phyloP scores from a whole-genome alignment of 2,329 filamentous ascomycete genomes.

The Plectosphaerella cucumerina region DNA sequence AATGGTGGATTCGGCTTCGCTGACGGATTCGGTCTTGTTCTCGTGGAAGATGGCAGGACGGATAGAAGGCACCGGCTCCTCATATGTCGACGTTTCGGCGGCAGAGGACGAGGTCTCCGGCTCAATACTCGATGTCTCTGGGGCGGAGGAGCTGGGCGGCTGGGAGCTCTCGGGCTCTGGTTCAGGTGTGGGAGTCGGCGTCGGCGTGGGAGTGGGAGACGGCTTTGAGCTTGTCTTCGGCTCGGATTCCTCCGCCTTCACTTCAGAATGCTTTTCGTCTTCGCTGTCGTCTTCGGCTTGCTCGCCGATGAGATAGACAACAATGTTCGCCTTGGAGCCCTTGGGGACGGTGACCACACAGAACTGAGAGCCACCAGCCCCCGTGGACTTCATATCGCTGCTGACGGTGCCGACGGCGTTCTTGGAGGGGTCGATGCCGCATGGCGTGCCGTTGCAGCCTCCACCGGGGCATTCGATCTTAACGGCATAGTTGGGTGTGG shows the following conservation, averaged over 20 bases:
- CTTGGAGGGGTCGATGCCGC: conserved; percentile 60
- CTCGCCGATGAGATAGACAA: conserved; percentile 49
- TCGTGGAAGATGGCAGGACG: conserved; percentile 51
- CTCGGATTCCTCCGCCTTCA: conserved; percentile 7
- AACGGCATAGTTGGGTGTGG: conserved; percentile 62
- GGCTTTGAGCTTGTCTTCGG: no score
- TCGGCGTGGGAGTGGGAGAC: conserved; percentile 11
- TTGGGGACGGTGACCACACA: conserved; percentile 73
- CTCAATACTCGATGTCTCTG: conserved; percentile 12
- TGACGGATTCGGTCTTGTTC: conserved; percentile 26
- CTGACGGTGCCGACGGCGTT: conserved; percentile 54
- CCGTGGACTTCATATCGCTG: conserved; percentile 48
- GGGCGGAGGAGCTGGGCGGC: neutral
- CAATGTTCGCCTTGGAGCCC: conserved; percentile 62
- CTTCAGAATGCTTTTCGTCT: conserved; percentile 2
- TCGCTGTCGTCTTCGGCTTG: conserved; percentile 13
- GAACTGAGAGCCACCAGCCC: conserved; percentile 66
- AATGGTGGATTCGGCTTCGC: conserved; percentile 15
- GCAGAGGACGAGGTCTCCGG: conserved; percentile 13
- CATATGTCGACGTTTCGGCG: conserved; percentile 7
- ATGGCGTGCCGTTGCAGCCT: conserved; percentile 70
- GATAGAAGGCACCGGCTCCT: conserved; percentile 18
- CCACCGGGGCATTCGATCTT: conserved; percentile 64
- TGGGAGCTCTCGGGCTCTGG: conserved; percentile 14
- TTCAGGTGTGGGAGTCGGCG: conserved; percentile 17